Evolutionary conservation across 2,329 filamentous ascomycete species (phyloP).

Genomic region (Pseudopyrenochaeta lycopersici): DNA sequence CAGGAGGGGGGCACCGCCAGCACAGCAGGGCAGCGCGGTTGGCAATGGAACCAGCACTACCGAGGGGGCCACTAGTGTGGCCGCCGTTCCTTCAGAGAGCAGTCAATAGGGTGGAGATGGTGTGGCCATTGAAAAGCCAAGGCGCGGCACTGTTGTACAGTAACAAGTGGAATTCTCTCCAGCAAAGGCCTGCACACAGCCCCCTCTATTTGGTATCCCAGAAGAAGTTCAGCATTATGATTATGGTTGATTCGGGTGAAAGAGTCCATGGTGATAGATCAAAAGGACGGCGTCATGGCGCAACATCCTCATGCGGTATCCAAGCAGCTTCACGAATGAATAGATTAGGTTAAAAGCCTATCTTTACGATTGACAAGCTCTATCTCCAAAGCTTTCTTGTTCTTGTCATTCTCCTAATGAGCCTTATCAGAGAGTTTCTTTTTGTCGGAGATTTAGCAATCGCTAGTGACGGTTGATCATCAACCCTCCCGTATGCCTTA

Average conservation of each 20-base stretch:
- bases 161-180: not conserved
- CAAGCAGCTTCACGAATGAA: constrained; percentile 8
- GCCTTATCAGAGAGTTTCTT: constrained; percentile 9
- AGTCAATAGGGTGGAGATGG: constrained; percentile 11
- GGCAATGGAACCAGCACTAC: constrained; percentile 6
- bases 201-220: not conserved
- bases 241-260: not conserved
- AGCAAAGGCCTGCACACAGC: not conserved
- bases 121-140: constrained; percentile 14
- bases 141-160: constrained; percentile 14
- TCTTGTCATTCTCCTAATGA: not conserved
- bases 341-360: not conserved
- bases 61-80: constrained; percentile 8
- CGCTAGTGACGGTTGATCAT: not conserved
- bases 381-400: not conserved
- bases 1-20: constrained; percentile 35
- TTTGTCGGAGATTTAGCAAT: not conserved
- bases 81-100: constrained; percentile 12
- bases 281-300: constrained; percentile 4
- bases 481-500: not conserved
- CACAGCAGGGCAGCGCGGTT: constrained; percentile 9
- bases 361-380: not conserved
- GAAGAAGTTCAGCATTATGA: not conserved
- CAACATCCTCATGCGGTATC: constrained; percentile 9
- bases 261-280: not conserved